Conservation (phyloP, 768 basidiomycete genomes). For the Trametes maxima region DNA sequence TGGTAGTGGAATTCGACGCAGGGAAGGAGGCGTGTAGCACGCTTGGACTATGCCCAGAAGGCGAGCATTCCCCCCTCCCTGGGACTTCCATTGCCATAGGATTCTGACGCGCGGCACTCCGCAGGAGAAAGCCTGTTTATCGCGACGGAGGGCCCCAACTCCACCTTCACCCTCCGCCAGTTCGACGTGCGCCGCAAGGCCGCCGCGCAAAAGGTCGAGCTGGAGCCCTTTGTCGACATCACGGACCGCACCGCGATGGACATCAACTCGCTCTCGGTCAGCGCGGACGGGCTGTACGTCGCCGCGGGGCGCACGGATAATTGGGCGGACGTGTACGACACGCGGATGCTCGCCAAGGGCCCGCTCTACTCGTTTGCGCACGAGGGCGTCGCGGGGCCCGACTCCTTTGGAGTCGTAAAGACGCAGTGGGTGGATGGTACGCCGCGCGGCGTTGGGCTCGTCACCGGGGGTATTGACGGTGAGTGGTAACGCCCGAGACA, state of each 20-base stretch:
- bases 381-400: constrained; percentile 25
- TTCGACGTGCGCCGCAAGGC: constrained; percentile 18
- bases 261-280: constrained; percentile 54
- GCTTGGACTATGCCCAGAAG: constrained; percentile 11
- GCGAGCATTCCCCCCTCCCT: background rate
- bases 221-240: constrained; percentile 20
- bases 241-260: constrained; percentile 35
- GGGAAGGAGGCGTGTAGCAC: constrained; percentile 13
- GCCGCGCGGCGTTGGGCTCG: constrained; percentile 46
- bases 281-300: constrained; percentile 62
- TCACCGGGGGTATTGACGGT: constrained; percentile 71
- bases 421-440: constrained; percentile 54
- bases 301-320: constrained; percentile 65
- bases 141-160: constrained; percentile 8
- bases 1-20: constrained; percentile 16
- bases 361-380: constrained; percentile 55
- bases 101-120: background rate
- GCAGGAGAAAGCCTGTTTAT: constrained; percentile 15
- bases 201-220: constrained; percentile 6
- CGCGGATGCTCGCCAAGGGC: constrained; percentile 50
- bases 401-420: constrained; percentile 51
- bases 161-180: constrained; percentile 6
- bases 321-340: constrained; percentile 61
- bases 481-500: constrained; percentile 22
- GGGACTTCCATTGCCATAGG: background rate